Percentiles rank a stretch among this genome's conserved stretches.
phyloP scores from a whole-genome alignment of 1,284 basidiomycete genomes.

The Xerocomus amazonicus region DNA sequence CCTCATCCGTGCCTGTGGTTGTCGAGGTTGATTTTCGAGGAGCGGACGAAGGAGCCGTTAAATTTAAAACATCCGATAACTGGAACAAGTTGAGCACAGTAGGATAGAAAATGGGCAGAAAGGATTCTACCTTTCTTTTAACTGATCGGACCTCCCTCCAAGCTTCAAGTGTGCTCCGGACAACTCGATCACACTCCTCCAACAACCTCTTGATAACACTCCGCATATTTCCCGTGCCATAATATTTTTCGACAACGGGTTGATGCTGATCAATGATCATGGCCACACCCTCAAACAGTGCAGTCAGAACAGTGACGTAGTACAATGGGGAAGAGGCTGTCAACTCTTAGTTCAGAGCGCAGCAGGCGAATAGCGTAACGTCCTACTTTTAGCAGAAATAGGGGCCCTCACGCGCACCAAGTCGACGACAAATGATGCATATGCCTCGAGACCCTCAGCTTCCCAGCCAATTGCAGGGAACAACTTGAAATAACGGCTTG shows the following conservation, averaged over 20 bases:
- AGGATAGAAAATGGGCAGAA: neutral
- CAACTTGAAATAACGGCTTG: constrained; percentile 93
- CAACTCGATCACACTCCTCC: constrained; percentile 84
- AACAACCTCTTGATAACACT: constrained; percentile 76
- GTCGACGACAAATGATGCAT: constrained; percentile 89
- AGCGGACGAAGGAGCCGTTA: constrained; percentile 34
- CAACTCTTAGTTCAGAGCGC: constrained; percentile 8
- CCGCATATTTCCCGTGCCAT: constrained; percentile 83
- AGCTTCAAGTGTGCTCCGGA: constrained; percentile 70
- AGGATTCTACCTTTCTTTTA: constrained; percentile 58
- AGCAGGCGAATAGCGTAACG: constrained; percentile 2
- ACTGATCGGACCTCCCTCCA: constrained; percentile 89
- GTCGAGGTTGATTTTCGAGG: constrained; percentile 39
- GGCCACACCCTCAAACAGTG: constrained; percentile 92
- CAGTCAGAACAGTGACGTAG: constrained; percentile 83
- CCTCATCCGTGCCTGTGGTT: constrained; percentile 53
- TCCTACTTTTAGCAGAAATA: constrained; percentile 74
- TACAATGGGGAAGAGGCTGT: constrained; percentile 86
- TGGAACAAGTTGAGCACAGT: constrained; percentile 24
- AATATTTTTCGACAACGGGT: constrained; percentile 96
- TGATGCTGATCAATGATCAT: constrained; percentile 97
- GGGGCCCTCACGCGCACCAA: constrained; percentile 80
- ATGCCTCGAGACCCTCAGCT: constrained; percentile 89
- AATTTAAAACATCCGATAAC: constrained; percentile 47
- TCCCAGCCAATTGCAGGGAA: constrained; percentile 93